These are phyloP conservation scores for Phtheirospermum japonicum DNA, from an alignment of 257 asterid species.

Conservation along the genomic window DNA sequence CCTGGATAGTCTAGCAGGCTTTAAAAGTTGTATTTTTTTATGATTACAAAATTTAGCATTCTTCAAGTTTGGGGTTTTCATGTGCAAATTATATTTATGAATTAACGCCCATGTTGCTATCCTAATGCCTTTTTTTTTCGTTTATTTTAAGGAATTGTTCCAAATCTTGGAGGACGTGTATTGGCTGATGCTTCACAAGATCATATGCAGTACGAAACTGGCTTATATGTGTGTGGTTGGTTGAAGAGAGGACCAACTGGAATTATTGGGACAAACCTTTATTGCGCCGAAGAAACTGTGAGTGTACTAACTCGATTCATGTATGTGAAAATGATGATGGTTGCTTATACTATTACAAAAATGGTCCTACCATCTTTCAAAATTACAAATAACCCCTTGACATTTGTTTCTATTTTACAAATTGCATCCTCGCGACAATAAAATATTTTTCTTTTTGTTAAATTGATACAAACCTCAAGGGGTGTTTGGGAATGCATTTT, in stretches of 20 bases:
- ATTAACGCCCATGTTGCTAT: background rate
- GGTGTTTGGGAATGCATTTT: background rate
- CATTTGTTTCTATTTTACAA: background rate
- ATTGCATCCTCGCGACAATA: background rate
- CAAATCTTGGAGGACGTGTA: conserved; percentile 75
- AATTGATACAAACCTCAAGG: too few species aligned
- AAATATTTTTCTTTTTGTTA: too few species aligned
- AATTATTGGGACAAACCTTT: conserved; percentile 73
- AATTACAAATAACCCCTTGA: background rate
- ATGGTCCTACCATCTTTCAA: too few species aligned
- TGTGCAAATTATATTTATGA: background rate
- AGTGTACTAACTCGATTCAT: conserved; percentile 24
- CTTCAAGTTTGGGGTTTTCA: background rate
- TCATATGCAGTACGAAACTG: conserved; percentile 43
- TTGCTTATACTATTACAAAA: conserved; percentile 9
- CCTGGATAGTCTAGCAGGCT: background rate
- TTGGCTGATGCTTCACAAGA: conserved; percentile 39
- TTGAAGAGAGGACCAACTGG: conserved; percentile 94
- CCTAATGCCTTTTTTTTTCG: conserved; percentile 21
- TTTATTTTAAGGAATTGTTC: conserved; percentile 70
- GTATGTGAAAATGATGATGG: conserved; percentile 12
- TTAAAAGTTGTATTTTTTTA: background rate
- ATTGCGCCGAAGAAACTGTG: conserved; percentile 90
- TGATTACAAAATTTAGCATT: background rate
- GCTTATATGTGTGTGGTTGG: conserved; percentile 91